These are phyloP conservation scores for Aspergillus olivimuriae DNA, from an alignment of 495 filamentous ascomycete species.

Conservation along the genomic window DNA sequence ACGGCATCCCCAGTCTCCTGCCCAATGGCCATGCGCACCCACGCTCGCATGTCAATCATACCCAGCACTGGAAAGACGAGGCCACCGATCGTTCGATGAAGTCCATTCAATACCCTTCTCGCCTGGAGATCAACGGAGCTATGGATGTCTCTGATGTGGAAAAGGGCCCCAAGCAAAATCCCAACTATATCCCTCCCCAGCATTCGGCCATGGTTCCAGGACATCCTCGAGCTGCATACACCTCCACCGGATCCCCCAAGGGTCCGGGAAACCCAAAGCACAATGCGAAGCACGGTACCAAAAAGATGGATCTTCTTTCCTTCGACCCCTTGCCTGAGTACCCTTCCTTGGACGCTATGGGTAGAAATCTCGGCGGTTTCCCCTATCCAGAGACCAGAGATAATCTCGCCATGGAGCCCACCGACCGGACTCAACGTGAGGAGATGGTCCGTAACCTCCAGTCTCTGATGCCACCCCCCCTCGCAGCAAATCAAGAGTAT, in stretches of 20 bases:
- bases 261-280: slow-evolving; percentile 6
- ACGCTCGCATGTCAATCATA: slow-evolving; percentile 9
- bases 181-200: slow-evolving; percentile 5
- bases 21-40: slow-evolving; percentile 11
- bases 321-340: slow-evolving; percentile 16
- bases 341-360: slow-evolving; percentile 10
- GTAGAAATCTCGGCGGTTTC: slow-evolving; percentile 3
- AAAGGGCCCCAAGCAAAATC: slow-evolving; percentile 12
- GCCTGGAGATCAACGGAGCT: slow-evolving; percentile 8
- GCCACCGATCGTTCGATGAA: slow-evolving; percentile 9
- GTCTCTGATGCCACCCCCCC: slow-evolving; percentile 12
- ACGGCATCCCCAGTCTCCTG: slow-evolving; percentile 26
- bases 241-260: slow-evolving; percentile 5
- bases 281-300: slow-evolving; percentile 7
- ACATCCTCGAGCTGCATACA: slow-evolving; percentile 6
- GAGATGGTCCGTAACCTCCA: slow-evolving; percentile 15
- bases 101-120: slow-evolving; percentile 18
- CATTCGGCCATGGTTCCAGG: slow-evolving; percentile 1
- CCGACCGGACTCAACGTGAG: slow-evolving; percentile 10
- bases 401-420: slow-evolving; percentile 2
- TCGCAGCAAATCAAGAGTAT: slow-evolving; percentile 6
- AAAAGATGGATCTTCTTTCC: slow-evolving; percentile 17
- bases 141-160: slow-evolving; percentile 8
- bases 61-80: slow-evolving; percentile 14
- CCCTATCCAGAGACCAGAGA: slow-evolving; percentile 6